phyloP scores from a whole-genome alignment of 768 basidiomycete species.

The Naematelia aurantialba region DNA sequence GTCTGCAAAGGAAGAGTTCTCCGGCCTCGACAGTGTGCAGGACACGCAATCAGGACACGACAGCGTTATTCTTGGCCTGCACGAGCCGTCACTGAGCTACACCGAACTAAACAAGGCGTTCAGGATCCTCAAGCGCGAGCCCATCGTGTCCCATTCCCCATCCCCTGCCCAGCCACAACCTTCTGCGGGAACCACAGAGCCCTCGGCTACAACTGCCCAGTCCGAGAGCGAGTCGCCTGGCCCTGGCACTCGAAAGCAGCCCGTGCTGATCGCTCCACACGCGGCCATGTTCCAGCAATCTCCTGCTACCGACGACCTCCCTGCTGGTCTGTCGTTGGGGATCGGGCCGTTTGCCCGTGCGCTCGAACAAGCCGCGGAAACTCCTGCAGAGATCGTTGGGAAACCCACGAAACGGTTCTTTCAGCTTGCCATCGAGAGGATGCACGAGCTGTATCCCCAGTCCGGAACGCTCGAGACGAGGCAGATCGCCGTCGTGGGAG shows the following conservation, averaged over 20 bases:
- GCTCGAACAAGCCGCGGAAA: conserved; percentile 58
- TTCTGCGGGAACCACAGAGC: not conserved
- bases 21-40: conserved; percentile 44
- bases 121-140: conserved; percentile 59
- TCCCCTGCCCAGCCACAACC: conserved; percentile 8
- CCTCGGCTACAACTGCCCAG: not conserved
- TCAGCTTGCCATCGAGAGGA: conserved; percentile 57
- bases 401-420: conserved; percentile 65
- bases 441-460: conserved; percentile 40
- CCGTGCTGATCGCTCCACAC: conserved; percentile 61
- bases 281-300: conserved; percentile 55
- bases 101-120: conserved; percentile 63
- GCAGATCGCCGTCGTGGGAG: conserved; percentile 60
- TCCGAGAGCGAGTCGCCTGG: not conserved
- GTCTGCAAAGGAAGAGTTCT: conserved; percentile 46
- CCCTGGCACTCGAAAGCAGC: conserved; percentile 18
- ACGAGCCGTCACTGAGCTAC: conserved; percentile 59
- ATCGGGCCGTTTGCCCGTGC: conserved; percentile 68
- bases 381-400: conserved; percentile 59
- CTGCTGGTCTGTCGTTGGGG: conserved; percentile 61
- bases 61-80: conserved; percentile 64
- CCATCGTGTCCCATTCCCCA: conserved; percentile 13
- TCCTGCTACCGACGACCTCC: conserved; percentile 49
- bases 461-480: conserved; percentile 32
- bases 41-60: conserved; percentile 52